Conservation (phyloP, 2,329 filamentous ascomycete species). For the Alternaria brassicae region DNA sequence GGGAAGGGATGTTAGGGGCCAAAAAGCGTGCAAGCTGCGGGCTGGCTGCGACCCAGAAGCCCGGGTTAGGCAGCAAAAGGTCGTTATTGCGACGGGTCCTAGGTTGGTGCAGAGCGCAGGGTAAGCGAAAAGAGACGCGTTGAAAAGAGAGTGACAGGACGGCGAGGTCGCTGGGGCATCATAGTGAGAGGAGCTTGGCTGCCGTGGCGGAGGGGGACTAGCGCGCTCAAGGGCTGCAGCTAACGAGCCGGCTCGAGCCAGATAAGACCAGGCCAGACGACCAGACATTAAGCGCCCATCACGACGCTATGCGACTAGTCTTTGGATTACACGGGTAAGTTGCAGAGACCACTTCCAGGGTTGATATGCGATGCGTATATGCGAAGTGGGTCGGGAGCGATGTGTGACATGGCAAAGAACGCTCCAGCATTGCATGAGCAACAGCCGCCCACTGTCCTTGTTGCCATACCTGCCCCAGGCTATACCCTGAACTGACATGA, state of each 20-base stretch:
- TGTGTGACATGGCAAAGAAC: conserved; percentile 22
- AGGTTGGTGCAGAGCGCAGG: conserved; percentile 1
- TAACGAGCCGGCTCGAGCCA: conserved; percentile 23
- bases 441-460: conserved; percentile 29
- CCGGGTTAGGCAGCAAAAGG: conserved; percentile 24
- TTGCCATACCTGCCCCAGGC: conserved; percentile 20
- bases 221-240: conserved; percentile 13
- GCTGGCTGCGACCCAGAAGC: conserved; percentile 14
- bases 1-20: conserved; percentile 4
- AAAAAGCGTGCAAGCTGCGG: conserved; percentile 15
- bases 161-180: conserved; percentile 15
- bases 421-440: conserved; percentile 20
- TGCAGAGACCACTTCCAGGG: conserved; percentile 9
- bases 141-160: conserved; percentile 14
- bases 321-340: conserved; percentile 11
- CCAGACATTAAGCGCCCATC: conserved; percentile 32
- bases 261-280: conserved; percentile 24
- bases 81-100: conserved; percentile 14
- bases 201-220: conserved; percentile 21
- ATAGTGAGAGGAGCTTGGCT: conserved; percentile 6
- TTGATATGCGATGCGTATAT: conserved; percentile 5
- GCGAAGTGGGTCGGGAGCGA: conserved; percentile 3
- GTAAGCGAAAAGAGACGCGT: conserved; percentile 21
- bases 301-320: conserved; percentile 25
- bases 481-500: conserved; percentile 15